Conservation (phyloP, 2,329 filamentous ascomycete genomes). For the Microdochium paspali region DNA sequence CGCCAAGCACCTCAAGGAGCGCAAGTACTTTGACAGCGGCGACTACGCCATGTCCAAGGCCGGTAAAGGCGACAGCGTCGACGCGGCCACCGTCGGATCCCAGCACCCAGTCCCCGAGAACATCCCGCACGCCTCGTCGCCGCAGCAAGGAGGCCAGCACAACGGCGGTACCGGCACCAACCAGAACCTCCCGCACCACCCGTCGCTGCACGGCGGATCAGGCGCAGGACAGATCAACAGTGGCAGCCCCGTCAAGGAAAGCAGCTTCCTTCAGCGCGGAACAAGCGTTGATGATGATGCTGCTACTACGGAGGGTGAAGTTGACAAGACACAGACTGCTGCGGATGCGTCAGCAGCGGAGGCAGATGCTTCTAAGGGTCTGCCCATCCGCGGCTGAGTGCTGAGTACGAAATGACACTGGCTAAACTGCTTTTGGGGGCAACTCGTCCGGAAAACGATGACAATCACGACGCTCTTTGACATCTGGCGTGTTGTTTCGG, state of each 20-base stretch:
- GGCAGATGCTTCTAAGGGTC: constrained; percentile 27
- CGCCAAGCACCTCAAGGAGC: constrained; percentile 97
- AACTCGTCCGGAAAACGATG: too few species aligned
- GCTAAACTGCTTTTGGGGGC: too few species aligned
- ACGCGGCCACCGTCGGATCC: constrained; percentile 86
- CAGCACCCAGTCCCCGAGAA: constrained; percentile 93
- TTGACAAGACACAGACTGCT: background rate
- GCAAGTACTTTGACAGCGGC: constrained; percentile 96
- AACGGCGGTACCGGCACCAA: constrained; percentile 26
- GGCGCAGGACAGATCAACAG: constrained; percentile 24
- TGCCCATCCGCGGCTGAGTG: constrained; percentile 43
- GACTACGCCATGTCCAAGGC: constrained; percentile 97
- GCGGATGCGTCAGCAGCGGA: background rate
- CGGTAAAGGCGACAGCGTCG: constrained; percentile 89
- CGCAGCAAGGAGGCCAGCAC: constrained; percentile 29
- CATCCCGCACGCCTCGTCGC: constrained; percentile 79
- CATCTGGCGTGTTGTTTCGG: too few species aligned
- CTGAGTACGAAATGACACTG: background rate
- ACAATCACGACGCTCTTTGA: too few species aligned
- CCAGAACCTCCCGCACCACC: constrained; percentile 21
- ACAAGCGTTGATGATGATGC: constrained; percentile 54
- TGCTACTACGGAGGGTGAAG: background rate
- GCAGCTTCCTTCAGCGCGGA: constrained; percentile 75
- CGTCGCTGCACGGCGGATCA: constrained; percentile 23
- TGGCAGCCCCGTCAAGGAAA: constrained; percentile 83